Percentiles rank a stretch among this genome's conserved stretches.
These are phyloP conservation scores for Cryoendolithus antarcticus DNA, from an alignment of 2,329 filamentous ascomycete genomes.

Conservation along the genomic window DNA sequence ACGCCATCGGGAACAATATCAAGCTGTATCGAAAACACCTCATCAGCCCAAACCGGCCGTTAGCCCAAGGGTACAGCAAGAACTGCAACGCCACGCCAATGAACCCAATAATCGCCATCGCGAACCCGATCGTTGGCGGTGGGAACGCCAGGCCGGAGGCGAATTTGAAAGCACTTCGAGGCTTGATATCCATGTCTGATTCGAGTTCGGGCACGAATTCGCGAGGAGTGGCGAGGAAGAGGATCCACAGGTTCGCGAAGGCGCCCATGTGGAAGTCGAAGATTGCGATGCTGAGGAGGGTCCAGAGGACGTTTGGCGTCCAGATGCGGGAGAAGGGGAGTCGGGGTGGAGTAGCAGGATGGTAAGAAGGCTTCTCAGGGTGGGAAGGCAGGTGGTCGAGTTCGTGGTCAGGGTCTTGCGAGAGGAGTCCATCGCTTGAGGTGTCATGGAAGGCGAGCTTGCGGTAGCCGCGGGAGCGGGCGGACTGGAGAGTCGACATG, in stretches of 20 bases:
- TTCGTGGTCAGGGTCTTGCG: constrained; percentile 17
- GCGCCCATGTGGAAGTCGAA: constrained; percentile 64
- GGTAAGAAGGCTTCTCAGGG: constrained; percentile 9
- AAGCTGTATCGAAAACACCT: constrained; percentile 55
- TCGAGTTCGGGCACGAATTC: constrained; percentile 26
- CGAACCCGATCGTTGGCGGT: constrained; percentile 58
- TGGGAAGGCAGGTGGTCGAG: constrained; percentile 25
- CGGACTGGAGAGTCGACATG: constrained; percentile 10
- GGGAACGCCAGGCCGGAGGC: constrained; percentile 64
- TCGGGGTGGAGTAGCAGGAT: constrained; percentile 21
- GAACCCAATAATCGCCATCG: constrained; percentile 62
- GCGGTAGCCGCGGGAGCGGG: constrained; percentile 18
- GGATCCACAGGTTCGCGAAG: constrained; percentile 64
- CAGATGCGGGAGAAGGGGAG: constrained; percentile 39
- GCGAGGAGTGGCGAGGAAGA: constrained; percentile 63
- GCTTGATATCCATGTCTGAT: constrained; percentile 14
- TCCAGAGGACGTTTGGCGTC: constrained; percentile 43
- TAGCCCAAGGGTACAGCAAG: constrained; percentile 57
- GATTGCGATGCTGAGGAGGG: constrained; percentile 51
- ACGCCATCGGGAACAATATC: constrained; percentile 57
- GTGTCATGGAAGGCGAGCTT: constrained; percentile 12
- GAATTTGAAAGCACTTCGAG: constrained; percentile 42
- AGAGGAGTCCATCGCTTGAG: constrained; percentile 20
- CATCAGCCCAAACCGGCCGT: constrained; percentile 54
- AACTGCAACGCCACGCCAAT: constrained; percentile 66